phyloP scores from a whole-genome alignment of 148 eudicot genomes.

The Amaranthus palmeri region DNA sequence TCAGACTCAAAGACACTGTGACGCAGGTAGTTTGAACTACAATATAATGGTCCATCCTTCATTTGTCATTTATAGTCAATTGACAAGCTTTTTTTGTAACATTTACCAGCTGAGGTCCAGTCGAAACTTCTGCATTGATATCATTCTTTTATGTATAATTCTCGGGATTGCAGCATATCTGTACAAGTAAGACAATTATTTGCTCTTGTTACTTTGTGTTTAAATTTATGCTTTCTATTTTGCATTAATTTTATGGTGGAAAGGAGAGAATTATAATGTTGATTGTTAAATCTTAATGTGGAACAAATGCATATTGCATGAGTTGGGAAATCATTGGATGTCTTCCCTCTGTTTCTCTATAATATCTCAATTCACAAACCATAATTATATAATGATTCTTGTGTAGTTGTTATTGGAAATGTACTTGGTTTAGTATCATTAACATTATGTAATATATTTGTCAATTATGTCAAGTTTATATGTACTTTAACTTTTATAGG shows the following conservation, averaged over 20 bases:
- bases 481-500: too few relatives aligned
- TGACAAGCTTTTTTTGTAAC: neutral
- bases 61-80: neutral
- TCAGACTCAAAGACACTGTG: constrained; percentile 91
- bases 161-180: constrained; percentile 94
- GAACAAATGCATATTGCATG: neutral
- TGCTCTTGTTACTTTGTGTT: neutral
- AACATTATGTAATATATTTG: too few relatives aligned
- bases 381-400: too few relatives aligned
- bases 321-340: neutral
- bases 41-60: neutral
- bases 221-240: neutral
- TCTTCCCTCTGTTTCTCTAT: neutral
- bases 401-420: too few relatives aligned
- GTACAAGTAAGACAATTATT: constrained; percentile 71
- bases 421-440: too few relatives aligned
- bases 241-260: neutral
- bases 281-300: neutral
- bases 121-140: constrained; percentile 93
- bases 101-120: constrained; percentile 84
- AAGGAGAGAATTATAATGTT: neutral
- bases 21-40: constrained; percentile 54
- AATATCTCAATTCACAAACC: too few relatives aligned
- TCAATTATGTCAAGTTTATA: too few relatives aligned
- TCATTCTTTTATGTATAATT: constrained; percentile 79